Base-by-base conservation (phyloP, 2,329 filamentous ascomycete species). In the Penicillium olsonii region DNA sequence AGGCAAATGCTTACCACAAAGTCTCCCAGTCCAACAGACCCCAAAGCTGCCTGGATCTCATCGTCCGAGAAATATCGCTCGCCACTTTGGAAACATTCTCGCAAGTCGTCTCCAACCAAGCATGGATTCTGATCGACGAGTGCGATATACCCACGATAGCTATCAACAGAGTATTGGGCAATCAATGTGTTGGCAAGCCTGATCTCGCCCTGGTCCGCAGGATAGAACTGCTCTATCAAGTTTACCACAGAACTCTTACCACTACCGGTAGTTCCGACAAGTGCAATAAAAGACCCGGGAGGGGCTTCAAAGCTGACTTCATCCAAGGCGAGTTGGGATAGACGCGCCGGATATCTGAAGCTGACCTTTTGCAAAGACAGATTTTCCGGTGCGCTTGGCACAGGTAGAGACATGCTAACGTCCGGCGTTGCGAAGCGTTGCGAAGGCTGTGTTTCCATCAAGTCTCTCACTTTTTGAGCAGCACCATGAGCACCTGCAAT, bases 231-330 rank as follows among this genome's bases (percentile, higher is more conserved):
- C 69, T 97, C 92, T 22, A 97, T 77, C 2, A 97, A 79, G 4
- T 90, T 87, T 66, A 97, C 95, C 0, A 92, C 94, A 0, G 94
- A 97, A 39, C 85, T 90, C 76, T 97, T 97, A 49, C 94, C 94
- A 65, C 92, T 96, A 2, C 94, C 92, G 40, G 88, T 92, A 0
- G 92, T 87, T 12, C 94, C 94, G 6, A 97, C 92, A 2, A 97
- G 81, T 0, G 92, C 94, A 69, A 76, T 62, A 49, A 75, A 76
- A 53, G 76, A 72, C 14, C 74, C 74, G 2, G 45, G 12, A 14
- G 39, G n/a, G 10, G 78, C 67, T 37, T 26, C 48, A 15, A 67
- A 38, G 12, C 20, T 48, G 10, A 64, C 19, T 1, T 47, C 50
- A 1, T 46, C 19, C 1, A 65, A 29, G 11, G 66, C 59, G 4